Evolutionary conservation across 2,329 filamentous ascomycete genomes (phyloP).

Genomic region (Pyrenophora seminiperda): DNA sequence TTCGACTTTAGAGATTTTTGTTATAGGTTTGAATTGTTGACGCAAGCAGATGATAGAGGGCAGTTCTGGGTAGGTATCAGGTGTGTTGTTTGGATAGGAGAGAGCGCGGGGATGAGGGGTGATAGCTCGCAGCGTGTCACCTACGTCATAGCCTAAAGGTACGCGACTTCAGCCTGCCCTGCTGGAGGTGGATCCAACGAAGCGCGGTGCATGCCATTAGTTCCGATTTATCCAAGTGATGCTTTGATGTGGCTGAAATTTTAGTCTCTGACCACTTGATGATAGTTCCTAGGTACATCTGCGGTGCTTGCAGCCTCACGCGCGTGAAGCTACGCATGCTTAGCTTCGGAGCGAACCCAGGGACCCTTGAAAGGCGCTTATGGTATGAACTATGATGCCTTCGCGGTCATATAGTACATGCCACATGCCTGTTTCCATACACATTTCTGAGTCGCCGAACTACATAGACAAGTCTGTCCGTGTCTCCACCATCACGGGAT

Average conservation of each 20-base stretch:
- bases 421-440: too few relatives aligned
- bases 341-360: not conserved
- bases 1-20: not conserved
- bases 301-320: constrained; percentile 1
- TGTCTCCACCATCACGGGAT: not conserved
- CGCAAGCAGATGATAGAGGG: not conserved
- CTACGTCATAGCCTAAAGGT: constrained; percentile 21
- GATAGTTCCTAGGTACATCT: not conserved
- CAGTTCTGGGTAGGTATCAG: constrained; percentile 6
- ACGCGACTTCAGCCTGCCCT: constrained; percentile 16
- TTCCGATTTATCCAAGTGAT: constrained; percentile 2
- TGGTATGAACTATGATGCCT: too few relatives aligned
- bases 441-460: too few relatives aligned
- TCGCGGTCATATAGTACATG: too few relatives aligned
- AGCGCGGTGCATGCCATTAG: constrained; percentile 9
- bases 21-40: not conserved
- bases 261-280: not conserved
- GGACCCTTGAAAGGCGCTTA: not conserved
- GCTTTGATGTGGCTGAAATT: constrained; percentile 1
- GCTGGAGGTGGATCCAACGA: constrained; percentile 13
- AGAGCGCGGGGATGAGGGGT: constrained; percentile 18
- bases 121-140: constrained; percentile 19
- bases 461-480: not conserved
- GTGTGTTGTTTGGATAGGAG: constrained; percentile 9
- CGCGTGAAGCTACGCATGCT: not conserved